Conservation (phyloP, 495 filamentous ascomycete species). For the Hamigera avellanea region DNA sequence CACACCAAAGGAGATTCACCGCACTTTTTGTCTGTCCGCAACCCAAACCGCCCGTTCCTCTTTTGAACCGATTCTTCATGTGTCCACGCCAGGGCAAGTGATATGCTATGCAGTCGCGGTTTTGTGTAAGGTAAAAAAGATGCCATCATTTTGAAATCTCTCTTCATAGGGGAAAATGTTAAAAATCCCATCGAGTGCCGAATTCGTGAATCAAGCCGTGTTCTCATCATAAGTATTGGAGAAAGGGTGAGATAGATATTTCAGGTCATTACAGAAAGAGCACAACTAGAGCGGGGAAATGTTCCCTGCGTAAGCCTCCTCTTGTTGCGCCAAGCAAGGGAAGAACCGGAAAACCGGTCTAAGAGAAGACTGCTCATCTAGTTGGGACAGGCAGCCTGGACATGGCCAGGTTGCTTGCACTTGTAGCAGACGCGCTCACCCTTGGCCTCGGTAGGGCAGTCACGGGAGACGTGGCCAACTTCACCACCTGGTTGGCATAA, state of each 20-base stretch:
- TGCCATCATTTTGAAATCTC: constrained; percentile 3
- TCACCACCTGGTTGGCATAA: constrained; percentile 52
- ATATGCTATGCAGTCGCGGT: constrained; percentile 5
- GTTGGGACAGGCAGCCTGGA: constrained; percentile 86
- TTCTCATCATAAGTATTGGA: constrained; percentile 4
- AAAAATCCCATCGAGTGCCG: constrained; percentile 10
- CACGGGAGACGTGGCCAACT: constrained; percentile 85
- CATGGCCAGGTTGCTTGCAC: constrained; percentile 96
- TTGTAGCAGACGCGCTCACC: constrained; percentile 97
- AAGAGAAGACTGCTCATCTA: constrained; percentile 24
- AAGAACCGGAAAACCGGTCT: constrained; percentile 8
- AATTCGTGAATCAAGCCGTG: constrained; percentile 18
- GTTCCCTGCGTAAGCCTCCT: background rate
- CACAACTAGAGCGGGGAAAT: constrained; percentile 6
- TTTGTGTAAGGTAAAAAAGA: too few relatives aligned
- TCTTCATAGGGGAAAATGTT: constrained; percentile 2
- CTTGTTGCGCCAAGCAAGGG: background rate
- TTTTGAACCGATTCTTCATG: constrained; percentile 6
- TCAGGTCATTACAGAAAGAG: constrained; percentile 9
- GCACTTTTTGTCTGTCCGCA: constrained; percentile 14
- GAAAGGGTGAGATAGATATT: constrained; percentile 3
- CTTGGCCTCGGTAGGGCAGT: constrained; percentile 82
- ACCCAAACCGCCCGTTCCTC: constrained; percentile 18
- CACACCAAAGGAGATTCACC: constrained; percentile 10
- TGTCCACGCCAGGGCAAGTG: constrained; percentile 6